phyloP scores from a whole-genome alignment of 202 grass and related monocot genomes.

The Carex sylvatica region DNA sequence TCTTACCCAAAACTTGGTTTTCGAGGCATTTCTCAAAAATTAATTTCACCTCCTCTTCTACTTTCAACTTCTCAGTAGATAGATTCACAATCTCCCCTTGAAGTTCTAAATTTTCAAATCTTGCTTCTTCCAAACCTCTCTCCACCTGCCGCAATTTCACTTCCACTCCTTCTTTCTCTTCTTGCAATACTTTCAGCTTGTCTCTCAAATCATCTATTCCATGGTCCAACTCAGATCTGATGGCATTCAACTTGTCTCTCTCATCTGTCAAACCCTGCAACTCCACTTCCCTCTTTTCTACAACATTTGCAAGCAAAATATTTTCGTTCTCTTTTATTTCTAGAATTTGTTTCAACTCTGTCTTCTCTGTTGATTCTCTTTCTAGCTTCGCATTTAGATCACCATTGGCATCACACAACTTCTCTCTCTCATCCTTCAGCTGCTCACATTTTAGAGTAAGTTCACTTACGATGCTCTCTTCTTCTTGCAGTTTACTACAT shows the following conservation, averaged over 20 bases:
- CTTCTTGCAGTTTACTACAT: slow-evolving; percentile 36
- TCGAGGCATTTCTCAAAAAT: slow-evolving; percentile 36
- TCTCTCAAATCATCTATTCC: slow-evolving; percentile 35
- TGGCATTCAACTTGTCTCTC: slow-evolving; percentile 14
- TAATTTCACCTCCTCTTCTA: slow-evolving; percentile 51
- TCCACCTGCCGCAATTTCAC: slow-evolving; percentile 40
- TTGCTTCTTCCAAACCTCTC: slow-evolving; percentile 42
- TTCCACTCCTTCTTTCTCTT: slow-evolving; percentile 39
- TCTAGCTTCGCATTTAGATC: slow-evolving; percentile 19
- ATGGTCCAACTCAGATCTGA: slow-evolving; percentile 31
- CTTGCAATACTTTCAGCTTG: slow-evolving; percentile 25
- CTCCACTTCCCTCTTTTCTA: slow-evolving; percentile 1
- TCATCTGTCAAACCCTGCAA: slow-evolving; percentile 21
- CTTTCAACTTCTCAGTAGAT: slow-evolving; percentile 39
- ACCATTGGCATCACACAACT: slow-evolving; percentile 8
- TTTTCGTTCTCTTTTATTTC: slow-evolving; percentile 20
- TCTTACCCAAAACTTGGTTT: slow-evolving; percentile 38
- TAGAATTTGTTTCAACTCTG: slow-evolving; percentile 11
- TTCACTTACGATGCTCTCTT: slow-evolving; percentile 33
- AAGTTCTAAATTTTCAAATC: slow-evolving; percentile 40
- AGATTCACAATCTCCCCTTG: slow-evolving; percentile 43
- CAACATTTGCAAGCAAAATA: neutral
- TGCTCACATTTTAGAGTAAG: slow-evolving; percentile 8
- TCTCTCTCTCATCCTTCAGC: slow-evolving; percentile 17
- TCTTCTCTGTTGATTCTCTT: slow-evolving; percentile 15